phyloP scores from a whole-genome alignment of 2,329 filamentous ascomycete species.

The Cladobotryum mycophilum region DNA sequence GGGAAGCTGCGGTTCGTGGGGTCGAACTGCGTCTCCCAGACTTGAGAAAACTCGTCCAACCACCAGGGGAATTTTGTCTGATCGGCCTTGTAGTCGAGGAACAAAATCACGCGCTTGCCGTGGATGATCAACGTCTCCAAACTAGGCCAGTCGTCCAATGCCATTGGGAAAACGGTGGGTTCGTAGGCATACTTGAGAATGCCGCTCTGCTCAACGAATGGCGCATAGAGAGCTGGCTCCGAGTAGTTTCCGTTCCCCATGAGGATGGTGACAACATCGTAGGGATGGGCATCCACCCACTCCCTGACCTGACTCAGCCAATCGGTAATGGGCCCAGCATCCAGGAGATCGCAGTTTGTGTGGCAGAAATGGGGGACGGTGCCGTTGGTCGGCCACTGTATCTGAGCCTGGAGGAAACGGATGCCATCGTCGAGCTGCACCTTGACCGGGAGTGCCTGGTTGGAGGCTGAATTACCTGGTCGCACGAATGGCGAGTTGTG shows the following conservation, averaged over 20 bases:
- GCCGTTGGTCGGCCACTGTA: constrained; percentile 49
- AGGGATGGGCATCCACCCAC: constrained; percentile 73
- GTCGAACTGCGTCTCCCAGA: constrained; percentile 90
- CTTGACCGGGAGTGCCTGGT: constrained; percentile 63
- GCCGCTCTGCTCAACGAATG: constrained; percentile 64
- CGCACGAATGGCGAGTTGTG: constrained; percentile 78
- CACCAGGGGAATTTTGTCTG: constrained; percentile 75
- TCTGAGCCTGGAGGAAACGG: constrained; percentile 57
- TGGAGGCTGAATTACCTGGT: constrained; percentile 65
- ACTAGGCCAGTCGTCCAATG: constrained; percentile 73
- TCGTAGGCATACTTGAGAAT: constrained; percentile 67
- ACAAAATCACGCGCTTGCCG: constrained; percentile 67
- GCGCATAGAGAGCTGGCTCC: constrained; percentile 55
- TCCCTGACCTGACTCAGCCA: constrained; percentile 63
- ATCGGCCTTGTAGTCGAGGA: constrained; percentile 81
- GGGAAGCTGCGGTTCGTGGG: constrained; percentile 61
- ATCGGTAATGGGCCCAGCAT: constrained; percentile 69
- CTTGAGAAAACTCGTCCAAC: constrained; percentile 77
- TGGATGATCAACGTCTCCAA: constrained; percentile 67
- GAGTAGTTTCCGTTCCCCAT: constrained; percentile 79
- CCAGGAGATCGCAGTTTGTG: constrained; percentile 72
- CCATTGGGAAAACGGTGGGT: constrained; percentile 65
- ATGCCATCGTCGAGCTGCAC: constrained; percentile 73
- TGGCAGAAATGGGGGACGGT: constrained; percentile 71
- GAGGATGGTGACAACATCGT: constrained; percentile 81